Evolutionary conservation across 352 stramenopile genomes (phyloP), one percentile per base, ranked within the genome.

Genomic region (Thalassiosira delicatula): DNA sequence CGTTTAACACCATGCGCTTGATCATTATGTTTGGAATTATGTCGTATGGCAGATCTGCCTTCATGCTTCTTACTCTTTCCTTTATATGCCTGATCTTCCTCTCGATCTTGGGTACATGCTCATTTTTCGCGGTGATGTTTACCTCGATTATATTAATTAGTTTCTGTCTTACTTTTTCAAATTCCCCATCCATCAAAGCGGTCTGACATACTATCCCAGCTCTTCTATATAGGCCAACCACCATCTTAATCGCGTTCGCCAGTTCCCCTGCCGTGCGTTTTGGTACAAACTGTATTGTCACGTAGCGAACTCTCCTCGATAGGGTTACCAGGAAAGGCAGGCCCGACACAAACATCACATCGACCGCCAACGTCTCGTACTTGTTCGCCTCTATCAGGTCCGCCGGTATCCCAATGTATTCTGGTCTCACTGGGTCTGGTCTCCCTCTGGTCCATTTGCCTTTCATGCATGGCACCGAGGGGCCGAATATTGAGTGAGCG

Each of bases 271-370:
- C 56, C 1, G 53, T 83, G 12, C 44, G 57, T 40, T 12, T 40
- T 1, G 60, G 57, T 23, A 72, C 21, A 57, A 25, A 23, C 74
- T 78, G 37, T 9, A 30, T 42, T 0, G 75, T 83, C 4, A 35
- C 27, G 0, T 71, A 44, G 19, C 35, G 63, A 19, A 83, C 54
- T 5, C 57, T 32, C 23, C 42, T 44, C 4, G 40, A 63, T 0
- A 44, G 4, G 23, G 70, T 89, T 2, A 81, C 17, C 14, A 92
- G 59, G 42, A 90, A 89, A 40, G 79, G 69, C n/a, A 88, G 65
- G 7, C 63, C 53, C 44, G 90, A 88, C 0, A 89, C 51, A 53
- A 81, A 89, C 49, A 90, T 86, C 9, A 92, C 73, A 62, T 92
- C 83, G 1, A 61, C 70, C 1, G 29, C 32, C 2, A 90, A 25